Evolutionary conservation across 495 filamentous ascomycete species (phyloP), one percentile per base, ranked within the genome.

Genomic region (Penicillium odoratum): DNA sequence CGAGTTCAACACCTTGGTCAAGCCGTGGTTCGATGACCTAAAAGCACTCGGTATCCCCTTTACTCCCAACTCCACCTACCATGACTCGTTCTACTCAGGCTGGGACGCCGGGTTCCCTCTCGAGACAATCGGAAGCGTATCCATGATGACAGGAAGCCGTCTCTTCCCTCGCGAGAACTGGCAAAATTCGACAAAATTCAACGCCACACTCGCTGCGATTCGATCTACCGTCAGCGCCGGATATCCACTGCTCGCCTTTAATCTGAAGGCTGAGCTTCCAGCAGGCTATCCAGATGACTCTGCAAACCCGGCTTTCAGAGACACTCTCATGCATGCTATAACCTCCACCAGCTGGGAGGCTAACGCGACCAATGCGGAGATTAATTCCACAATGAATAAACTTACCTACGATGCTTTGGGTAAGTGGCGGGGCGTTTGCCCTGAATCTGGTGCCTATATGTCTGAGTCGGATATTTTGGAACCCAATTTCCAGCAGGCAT

Each of bases 401-500:
- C 65, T 73, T 47, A 70, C 70, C 49, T 75, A 76, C 62, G 63
- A 66, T 16, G 65, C 78, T 46, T 74, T 83, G 46, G 75, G 76
- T 10, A 69, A 75, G n/a, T 84, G 81, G 81, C 75, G 81, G 38
- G 68, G 74, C 16, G 67, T 74, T 11, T 72, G 64, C 43, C 71
- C 73, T 4, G 66, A 68, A 0, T 51, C 69, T 0, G 71, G 72
- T n/a, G 69, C 70, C 0, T 74, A 74, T 54, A 69, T 74, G 67
- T 65, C 64, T 34, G 73, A 76, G 64, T 61, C 70, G 28, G 82
- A 88, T 65, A 68, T 82, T n/a, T 71, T 80, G 48, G 85, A 89
- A 67, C 85, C 86, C 0, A 65, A 85, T 49, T 89, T 83, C 71
- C 81, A 85, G 50, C 72, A 79, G 61, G 77, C 81, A 0, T 90